phyloP scores from a whole-genome alignment of 164 flowering plant genomes.

The Berberis thunbergii region DNA sequence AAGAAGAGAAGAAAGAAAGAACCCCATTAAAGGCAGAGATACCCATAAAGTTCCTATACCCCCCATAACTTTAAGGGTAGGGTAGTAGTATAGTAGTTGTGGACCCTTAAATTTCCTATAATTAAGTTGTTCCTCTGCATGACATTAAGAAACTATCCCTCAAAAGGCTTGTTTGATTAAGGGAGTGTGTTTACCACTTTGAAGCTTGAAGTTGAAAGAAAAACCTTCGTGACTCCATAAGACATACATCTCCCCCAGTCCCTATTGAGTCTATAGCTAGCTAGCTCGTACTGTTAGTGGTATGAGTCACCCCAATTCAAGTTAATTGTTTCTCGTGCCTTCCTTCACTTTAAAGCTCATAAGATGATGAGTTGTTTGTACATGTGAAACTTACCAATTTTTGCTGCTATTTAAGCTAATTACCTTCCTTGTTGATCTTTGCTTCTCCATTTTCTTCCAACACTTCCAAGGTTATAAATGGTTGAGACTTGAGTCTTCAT shows the following conservation, averaged over 20 bases:
- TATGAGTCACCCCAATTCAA: slow-evolving; percentile 8
- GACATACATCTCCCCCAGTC: background rate
- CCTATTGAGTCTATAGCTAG: background rate
- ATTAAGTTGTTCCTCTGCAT: too few species aligned
- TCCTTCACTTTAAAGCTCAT: slow-evolving; percentile 28
- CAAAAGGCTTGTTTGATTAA: too few species aligned
- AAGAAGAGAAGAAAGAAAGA: too few species aligned
- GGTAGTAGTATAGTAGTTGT: too few species aligned
- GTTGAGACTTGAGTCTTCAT: background rate
- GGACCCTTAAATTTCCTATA: too few species aligned
- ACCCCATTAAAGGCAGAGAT: too few species aligned
- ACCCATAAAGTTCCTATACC: too few species aligned
- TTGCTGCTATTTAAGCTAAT: slow-evolving; percentile 1
- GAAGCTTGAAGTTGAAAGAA: too few species aligned
- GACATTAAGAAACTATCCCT: too few species aligned
- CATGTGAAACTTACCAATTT: slow-evolving; percentile 24
- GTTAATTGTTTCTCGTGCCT: slow-evolving; percentile 37
- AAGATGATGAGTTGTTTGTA: slow-evolving; percentile 9
- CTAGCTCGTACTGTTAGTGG: background rate
- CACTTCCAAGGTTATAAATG: background rate
- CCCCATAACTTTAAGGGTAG: too few species aligned
- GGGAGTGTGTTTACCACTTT: too few species aligned
- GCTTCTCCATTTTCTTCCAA: background rate
- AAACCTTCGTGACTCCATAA: too few species aligned
- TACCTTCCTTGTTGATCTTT: background rate